These are phyloP conservation scores for Leccinum pachyderme DNA, from an alignment of 1,284 basidiomycete genomes.

Conservation along the genomic window DNA sequence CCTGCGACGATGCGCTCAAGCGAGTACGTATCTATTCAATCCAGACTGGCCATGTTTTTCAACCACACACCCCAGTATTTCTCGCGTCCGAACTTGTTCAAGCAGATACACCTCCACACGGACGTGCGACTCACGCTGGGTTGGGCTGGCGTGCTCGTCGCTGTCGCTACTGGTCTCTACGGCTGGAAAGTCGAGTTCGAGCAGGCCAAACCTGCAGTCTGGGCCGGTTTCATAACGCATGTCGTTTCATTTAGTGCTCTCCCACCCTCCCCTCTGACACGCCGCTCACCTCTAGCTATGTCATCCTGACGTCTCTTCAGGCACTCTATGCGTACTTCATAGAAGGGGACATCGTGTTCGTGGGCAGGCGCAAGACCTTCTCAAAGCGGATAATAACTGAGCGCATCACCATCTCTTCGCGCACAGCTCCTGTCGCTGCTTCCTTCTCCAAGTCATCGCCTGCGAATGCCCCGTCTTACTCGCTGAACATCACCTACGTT, in stretches of 20 bases:
- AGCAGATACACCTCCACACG: conserved; percentile 80
- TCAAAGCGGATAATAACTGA: conserved; percentile 86
- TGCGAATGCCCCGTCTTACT: conserved; percentile 55
- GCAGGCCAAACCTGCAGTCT: conserved; percentile 75
- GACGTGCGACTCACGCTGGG: conserved; percentile 83
- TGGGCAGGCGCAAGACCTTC: conserved; percentile 80
- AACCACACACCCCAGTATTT: conserved; percentile 56
- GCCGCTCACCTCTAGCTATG: conserved; percentile 51
- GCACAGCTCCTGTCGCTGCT: conserved; percentile 48
- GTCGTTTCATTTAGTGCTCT: conserved; percentile 30
- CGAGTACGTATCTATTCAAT: conserved; percentile 57
- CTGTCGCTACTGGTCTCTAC: conserved; percentile 77
- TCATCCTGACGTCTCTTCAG: conserved; percentile 65
- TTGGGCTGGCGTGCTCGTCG: conserved; percentile 80
- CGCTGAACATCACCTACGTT: conserved; percentile 61
- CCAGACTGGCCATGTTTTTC: neutral
- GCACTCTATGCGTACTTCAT: conserved; percentile 79
- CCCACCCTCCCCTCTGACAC: conserved; percentile 1
- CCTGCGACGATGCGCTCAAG: conserved; percentile 88
- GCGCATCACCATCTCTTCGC: conserved; percentile 70
- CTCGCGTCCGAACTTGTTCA: conserved; percentile 77
- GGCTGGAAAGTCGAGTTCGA: conserved; percentile 86
- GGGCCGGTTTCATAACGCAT: conserved; percentile 73
- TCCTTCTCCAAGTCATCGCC: conserved; percentile 22
- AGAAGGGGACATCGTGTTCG: conserved; percentile 78